These are phyloP conservation scores for Alternaria angustiovoidea DNA, from an alignment of 2,329 filamentous ascomycete species.

Conservation along the genomic window DNA sequence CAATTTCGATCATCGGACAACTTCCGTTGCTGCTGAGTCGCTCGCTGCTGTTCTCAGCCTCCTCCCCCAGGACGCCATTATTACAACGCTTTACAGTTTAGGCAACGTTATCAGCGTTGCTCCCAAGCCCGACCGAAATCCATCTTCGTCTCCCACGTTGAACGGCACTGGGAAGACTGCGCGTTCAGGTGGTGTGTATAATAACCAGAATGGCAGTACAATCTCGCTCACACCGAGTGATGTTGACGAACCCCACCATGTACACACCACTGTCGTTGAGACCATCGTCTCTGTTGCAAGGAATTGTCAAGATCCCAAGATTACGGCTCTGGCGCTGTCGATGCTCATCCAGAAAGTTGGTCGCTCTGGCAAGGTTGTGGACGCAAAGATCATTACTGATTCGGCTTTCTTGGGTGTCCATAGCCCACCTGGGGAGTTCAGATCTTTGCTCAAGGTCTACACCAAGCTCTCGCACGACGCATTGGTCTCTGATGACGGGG, in stretches of 20 bases:
- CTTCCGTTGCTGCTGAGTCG: conserved; percentile 81
- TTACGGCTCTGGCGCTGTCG: conserved; percentile 89
- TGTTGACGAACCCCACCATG: conserved; percentile 79
- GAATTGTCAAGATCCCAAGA: conserved; percentile 85
- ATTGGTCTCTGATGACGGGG: conserved; percentile 71
- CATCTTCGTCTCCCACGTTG: conserved; percentile 54
- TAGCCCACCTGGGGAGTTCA: conserved; percentile 83
- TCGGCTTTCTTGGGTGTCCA: conserved; percentile 79
- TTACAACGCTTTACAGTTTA: conserved; percentile 94
- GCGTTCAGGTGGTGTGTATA: conserved; percentile 45
- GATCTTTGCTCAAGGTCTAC: conserved; percentile 84
- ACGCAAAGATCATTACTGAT: conserved; percentile 85
- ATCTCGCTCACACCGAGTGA: conserved; percentile 79
- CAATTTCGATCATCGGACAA: conserved; percentile 71
- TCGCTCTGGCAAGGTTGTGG: conserved; percentile 80
- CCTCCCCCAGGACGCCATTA: conserved; percentile 90
- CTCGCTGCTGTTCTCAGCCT: conserved; percentile 81
- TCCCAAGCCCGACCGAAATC: conserved; percentile 59
- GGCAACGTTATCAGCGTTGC: conserved; percentile 90
- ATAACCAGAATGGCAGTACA: conserved; percentile 72
- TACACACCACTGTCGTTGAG: conserved; percentile 90
- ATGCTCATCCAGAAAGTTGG: conserved; percentile 97
- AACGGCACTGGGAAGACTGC: conserved; percentile 62
- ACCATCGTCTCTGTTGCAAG: conserved; percentile 91
- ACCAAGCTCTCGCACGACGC: conserved; percentile 77